Evolutionary conservation across 192 early-diverging fungal species (phyloP).

Genomic region (Linnemannia exigua): DNA sequence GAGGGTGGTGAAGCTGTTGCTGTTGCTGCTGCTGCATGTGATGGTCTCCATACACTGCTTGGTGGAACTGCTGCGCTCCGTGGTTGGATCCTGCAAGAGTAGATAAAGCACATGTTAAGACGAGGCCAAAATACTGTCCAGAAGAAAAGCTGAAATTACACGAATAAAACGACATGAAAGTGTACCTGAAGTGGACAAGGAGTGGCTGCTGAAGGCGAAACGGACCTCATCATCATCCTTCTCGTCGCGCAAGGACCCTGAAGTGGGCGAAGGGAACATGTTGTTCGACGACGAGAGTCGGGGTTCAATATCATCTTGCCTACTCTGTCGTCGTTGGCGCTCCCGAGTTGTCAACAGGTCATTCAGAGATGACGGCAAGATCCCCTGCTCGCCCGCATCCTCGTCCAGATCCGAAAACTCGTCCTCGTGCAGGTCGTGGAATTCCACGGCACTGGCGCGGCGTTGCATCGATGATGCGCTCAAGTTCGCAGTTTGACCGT

Average conservation of each 20-base stretch:
- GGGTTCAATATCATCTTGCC: conserved; percentile 46
- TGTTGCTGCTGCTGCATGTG: background rate
- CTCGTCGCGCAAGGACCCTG: conserved; percentile 28
- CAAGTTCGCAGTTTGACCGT: background rate
- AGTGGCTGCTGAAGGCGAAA: background rate
- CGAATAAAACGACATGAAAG: background rate
- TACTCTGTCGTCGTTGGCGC: conserved; percentile 58
- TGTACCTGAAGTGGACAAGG: conserved; percentile 2
- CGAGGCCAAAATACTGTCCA: no score
- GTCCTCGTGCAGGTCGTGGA: conserved; percentile 12
- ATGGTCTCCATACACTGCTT: background rate
- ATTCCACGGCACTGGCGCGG: conserved; percentile 10
- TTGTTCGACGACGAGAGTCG: background rate
- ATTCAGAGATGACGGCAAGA: conserved; percentile 67
- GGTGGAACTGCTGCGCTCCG: background rate
- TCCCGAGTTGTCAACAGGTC: conserved; percentile 66
- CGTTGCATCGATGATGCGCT: background rate
- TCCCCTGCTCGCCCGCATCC: conserved; percentile 43
- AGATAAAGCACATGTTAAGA: background rate
- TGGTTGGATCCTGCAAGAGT: background rate
- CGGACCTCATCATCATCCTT: conserved; percentile 28
- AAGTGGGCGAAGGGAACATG: conserved; percentile 36
- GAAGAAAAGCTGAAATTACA: no score
- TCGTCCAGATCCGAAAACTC: conserved; percentile 56
- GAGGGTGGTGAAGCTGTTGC: background rate